Evolutionary conservation across 139 green algal genomes (phyloP), one percentile per base, ranked within the genome.

Genomic region (Ostreobium quekettii): DNA sequence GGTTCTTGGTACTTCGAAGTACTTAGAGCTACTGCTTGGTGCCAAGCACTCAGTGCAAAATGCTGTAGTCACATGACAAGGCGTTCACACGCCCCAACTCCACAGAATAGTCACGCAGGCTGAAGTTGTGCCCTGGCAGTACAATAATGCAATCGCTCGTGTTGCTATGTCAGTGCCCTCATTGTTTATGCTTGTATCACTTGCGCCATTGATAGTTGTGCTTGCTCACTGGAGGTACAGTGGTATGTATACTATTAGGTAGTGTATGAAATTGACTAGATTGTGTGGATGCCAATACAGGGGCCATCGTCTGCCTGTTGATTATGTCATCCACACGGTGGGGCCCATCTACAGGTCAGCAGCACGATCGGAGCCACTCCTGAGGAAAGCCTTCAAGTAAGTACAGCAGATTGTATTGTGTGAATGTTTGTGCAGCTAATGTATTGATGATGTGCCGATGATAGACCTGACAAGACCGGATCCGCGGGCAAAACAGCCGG

Each of bases 241-340:
- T n/a, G 28, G 1, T 53, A 26, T 37, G 6, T 33, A 32, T 47
- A 48, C 6, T 5, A 6, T 46, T n/a, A 8, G 42, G 3, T 64
- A 36, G 22, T 6, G 33, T 71, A 36, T 48, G 28, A 30, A n/a
- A 26, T 22, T 70, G 28, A 35, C 31, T 47, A 46, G 32, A 2
- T 35, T 35, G 53, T 58, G 61, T 4, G 1, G 6, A 33, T 46
- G 31, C 36, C 4, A 31, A 1, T 64, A 31, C 78, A 89, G 82
- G 5, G 81, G 80, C 22, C 89, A 82, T 47, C 65, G 80, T 2
- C 76, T 97, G 32, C 74, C 78, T 2, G 86, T 78, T 22, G 67
- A 64, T 29, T 71, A 86, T 59, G 86, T 97, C n/a, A 95, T 97
- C n/a, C 90, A 97, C 73, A 95, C 90, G 0, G 90, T 96, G 42